Evolutionary conservation across 2,329 filamentous ascomycete species (phyloP).

Genomic region (Iodosphaeria phyllophila): DNA sequence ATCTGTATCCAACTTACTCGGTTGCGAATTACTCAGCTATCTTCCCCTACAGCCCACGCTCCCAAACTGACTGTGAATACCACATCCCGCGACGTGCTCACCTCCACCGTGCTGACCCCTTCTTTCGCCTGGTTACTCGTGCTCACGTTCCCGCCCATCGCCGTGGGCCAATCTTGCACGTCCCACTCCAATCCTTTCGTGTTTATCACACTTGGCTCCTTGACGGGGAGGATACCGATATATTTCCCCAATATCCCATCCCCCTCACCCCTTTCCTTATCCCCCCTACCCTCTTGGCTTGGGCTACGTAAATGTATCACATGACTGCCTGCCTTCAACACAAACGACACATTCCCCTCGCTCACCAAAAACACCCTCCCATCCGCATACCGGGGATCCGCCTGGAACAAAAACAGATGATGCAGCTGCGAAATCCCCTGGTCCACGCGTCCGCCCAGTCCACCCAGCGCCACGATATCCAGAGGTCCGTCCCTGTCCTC

Average conservation of each 20-base stretch:
- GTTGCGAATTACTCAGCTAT: too few species aligned
- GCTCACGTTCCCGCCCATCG: constrained; percentile 54
- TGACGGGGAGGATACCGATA: constrained; percentile 72
- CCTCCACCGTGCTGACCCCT: constrained; percentile 36
- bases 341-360: constrained; percentile 62
- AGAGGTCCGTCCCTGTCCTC: not conserved
- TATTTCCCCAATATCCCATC: constrained; percentile 49
- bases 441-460: constrained; percentile 78
- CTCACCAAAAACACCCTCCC: constrained; percentile 64
- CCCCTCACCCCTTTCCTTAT: constrained; percentile 5
- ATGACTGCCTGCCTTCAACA: constrained; percentile 54
- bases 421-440: constrained; percentile 82
- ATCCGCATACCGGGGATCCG: constrained; percentile 20
- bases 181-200: constrained; percentile 83
- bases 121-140: constrained; percentile 63
- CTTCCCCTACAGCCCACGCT: constrained; percentile 2
- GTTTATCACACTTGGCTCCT: constrained; percentile 58
- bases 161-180: constrained; percentile 61
- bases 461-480: constrained; percentile 67
- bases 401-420: constrained; percentile 53
- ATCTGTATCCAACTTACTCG: too few species aligned
- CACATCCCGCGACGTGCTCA: constrained; percentile 45
- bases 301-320: constrained; percentile 41
- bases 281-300: constrained; percentile 1
- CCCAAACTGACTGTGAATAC: constrained; percentile 57